These are phyloP conservation scores for Hypomyces perniciosus DNA, from an alignment of 2,329 filamentous ascomycete genomes.

Conservation along the genomic window DNA sequence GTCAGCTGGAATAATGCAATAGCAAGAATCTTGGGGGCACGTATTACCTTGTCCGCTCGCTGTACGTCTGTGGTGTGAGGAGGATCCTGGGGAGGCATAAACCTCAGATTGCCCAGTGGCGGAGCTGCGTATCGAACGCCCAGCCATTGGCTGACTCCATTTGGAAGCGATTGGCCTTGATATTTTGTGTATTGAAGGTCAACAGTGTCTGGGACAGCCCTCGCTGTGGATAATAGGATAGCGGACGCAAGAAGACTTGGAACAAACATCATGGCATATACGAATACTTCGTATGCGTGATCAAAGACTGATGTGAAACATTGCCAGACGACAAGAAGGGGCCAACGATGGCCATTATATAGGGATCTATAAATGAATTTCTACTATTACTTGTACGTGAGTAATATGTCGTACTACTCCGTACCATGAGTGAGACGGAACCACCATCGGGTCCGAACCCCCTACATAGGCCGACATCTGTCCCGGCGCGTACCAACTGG, in stretches of 20 bases:
- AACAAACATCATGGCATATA: neutral
- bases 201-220: slow-evolving; percentile 33
- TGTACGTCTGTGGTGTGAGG: slow-evolving; percentile 37
- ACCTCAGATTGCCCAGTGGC: slow-evolving; percentile 60
- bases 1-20: neutral
- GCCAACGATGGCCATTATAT: too few relatives aligned
- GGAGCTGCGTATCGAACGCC: slow-evolving; percentile 70
- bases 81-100: slow-evolving; percentile 62
- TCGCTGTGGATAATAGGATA: slow-evolving; percentile 9
- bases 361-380: too few relatives aligned
- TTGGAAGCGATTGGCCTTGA: slow-evolving; percentile 45
- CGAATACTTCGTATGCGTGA: neutral
- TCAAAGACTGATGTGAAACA: neutral
- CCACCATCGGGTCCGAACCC: too few relatives aligned
- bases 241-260: neutral
- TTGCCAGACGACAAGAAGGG: neutral
- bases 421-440: too few relatives aligned
- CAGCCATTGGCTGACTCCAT: slow-evolving; percentile 64
- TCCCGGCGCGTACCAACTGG: too few relatives aligned
- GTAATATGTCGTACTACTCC: too few relatives aligned
- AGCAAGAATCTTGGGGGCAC: neutral
- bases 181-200: slow-evolving; percentile 64
- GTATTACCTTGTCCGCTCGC: slow-evolving; percentile 46
- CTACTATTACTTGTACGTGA: too few relatives aligned
- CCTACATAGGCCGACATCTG: too few relatives aligned